Base-by-base conservation (phyloP, 2,329 filamentous ascomycete genomes). In the Aspergillus pseudoviridinutans region DNA sequence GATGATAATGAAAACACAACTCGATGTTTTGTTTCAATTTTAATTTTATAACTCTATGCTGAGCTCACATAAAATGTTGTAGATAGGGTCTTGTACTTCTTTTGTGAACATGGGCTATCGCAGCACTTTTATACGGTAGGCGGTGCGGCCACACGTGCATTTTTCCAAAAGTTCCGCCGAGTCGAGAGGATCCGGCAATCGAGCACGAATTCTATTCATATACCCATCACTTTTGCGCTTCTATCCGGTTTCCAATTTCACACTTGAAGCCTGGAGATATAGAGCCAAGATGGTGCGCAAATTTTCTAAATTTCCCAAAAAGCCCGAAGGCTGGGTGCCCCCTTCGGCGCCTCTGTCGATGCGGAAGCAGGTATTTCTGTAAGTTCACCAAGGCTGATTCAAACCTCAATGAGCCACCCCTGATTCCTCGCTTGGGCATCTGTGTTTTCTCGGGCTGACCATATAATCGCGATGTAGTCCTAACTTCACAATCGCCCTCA, bases 401-500 rank as follows among this genome's bases (percentile, higher is more conserved):
- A 38, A 38, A 3, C 2, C 25, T 17, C 32, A 38, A 17, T 38
- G 32, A 17, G 14, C 6, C 32, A 7, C 1, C 5, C 17, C 4
- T 17, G 14, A 17, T 6, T 7, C 32, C 14, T 35, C 32, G 2
- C 32, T 35, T 35, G 5, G 14, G 14, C 2, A 3, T 3, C 14
- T 38, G 2, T 38, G 14, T 17, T 17, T 17, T 14, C 17, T 7
- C 1, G 32, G 5, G 32, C 32, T 38, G 14, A 38, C 14, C 6
- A 35, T 38, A 25, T 41, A 10, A 10, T 46, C 12, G 25, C 7
- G n/a, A 29, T 46, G 5, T 69, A 96, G 92, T 59, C 93, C 93
- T 53, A 86, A 88, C 71, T 90, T 95, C 78, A 84, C 86, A 63
- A 80, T 97, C 70, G 87, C 88, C 59, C 84, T 97, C 68, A 80